phyloP scores from a whole-genome alignment of 768 basidiomycete species.

The Termitomyces sp. region DNA sequence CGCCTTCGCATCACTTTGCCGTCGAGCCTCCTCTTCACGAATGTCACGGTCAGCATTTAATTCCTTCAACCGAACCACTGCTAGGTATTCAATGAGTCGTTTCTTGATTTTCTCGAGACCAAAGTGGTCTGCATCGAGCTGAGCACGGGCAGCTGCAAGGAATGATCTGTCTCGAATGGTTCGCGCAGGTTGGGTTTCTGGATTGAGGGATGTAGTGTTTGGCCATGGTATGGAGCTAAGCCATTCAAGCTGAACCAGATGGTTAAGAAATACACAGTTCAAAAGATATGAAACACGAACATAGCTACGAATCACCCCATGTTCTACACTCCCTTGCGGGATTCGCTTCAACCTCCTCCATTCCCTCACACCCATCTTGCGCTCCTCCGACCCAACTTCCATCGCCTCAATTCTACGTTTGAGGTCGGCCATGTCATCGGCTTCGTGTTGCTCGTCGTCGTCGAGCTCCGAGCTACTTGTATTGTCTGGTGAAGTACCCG shows the following conservation, averaged over 20 bases:
- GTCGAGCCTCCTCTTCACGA: constrained; percentile 24
- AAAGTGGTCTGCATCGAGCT: constrained; percentile 87
- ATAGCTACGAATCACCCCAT: constrained; percentile 82
- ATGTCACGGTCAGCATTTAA: constrained; percentile 35
- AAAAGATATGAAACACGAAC: constrained; percentile 36
- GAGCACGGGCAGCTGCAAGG: constrained; percentile 64
- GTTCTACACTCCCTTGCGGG: constrained; percentile 87
- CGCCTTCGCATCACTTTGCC: constrained; percentile 16
- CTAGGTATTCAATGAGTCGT: constrained; percentile 86
- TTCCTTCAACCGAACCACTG: constrained; percentile 66
- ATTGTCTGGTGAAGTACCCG: constrained; percentile 11
- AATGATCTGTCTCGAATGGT: constrained; percentile 51
- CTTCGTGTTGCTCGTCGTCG: constrained; percentile 76
- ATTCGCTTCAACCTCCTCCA: constrained; percentile 82
- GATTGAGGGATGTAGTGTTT: constrained; percentile 28
- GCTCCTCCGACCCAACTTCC: constrained; percentile 68
- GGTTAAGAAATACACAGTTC: not conserved
- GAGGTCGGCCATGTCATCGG: constrained; percentile 72
- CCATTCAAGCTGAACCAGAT: constrained; percentile 73
- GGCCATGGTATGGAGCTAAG: constrained; percentile 84
- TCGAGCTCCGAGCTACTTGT: constrained; percentile 51
- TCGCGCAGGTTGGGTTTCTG: constrained; percentile 9
- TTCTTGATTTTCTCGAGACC: constrained; percentile 93
- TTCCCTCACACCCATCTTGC: constrained; percentile 78
- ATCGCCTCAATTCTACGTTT: constrained; percentile 72